Percentiles rank a stretch among this genome's conserved stretches.
phyloP scores from a whole-genome alignment of 345 rosid genomes.

The Balakata baccata region DNA sequence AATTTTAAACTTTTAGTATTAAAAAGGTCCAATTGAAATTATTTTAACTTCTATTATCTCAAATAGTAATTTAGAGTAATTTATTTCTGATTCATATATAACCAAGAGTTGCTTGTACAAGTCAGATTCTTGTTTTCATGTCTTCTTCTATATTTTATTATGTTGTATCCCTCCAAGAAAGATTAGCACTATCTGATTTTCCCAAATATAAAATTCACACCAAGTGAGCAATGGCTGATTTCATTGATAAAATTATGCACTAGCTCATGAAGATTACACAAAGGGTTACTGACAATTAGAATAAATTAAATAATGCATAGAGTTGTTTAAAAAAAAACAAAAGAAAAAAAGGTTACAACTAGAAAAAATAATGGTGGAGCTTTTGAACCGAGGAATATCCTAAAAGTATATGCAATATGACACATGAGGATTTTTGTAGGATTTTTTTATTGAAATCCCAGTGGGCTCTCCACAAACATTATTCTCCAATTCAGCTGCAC shows the following conservation, averaged over 20 bases:
- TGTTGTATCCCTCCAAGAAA: no score
- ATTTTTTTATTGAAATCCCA: slow-evolving; percentile 29
- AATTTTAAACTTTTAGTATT: no score
- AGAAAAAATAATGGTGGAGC: slow-evolving; percentile 3
- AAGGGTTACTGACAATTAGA: no score
- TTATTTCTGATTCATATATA: no score
- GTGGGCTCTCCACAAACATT: slow-evolving; percentile 30
- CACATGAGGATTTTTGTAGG: slow-evolving; percentile 19
- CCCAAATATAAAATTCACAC: background rate
- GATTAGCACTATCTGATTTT: background rate
- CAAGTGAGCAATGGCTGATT: background rate
- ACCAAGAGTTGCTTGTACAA: no score
- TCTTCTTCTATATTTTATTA: background rate
- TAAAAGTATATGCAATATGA: slow-evolving; percentile 22
- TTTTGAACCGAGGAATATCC: slow-evolving; percentile 23
- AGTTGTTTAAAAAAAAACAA: background rate
- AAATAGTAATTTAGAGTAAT: no score
- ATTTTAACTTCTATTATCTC: no score
- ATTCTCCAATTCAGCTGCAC: slow-evolving; percentile 2
- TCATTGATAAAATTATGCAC: no score
- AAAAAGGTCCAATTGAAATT: no score
- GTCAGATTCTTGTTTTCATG: no score
- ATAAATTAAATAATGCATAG: no score
- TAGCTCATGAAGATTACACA: no score
- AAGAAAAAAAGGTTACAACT: background rate